A percentile compares a stretch with the other conserved stretches of the same genome.
These are phyloP conservation scores for Ophiostoma pallidulum DNA, from an alignment of 2,329 filamentous ascomycete species.

Conservation along the genomic window DNA sequence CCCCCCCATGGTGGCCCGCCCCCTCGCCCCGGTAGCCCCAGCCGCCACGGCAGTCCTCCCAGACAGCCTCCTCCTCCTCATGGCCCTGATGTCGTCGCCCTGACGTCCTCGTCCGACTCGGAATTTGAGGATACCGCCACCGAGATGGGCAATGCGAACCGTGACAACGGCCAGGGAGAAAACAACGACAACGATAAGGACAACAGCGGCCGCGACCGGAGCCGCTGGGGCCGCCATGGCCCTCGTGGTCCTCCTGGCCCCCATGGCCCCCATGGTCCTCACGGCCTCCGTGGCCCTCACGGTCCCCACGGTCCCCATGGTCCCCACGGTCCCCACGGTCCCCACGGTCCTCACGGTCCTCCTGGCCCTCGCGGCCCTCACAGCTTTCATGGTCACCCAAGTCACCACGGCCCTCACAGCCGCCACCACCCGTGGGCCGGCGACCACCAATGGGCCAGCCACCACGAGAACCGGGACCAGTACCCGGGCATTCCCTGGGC, in stretches of 20 bases:
- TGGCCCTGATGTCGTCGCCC: not conserved
- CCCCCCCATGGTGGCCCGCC: slow-evolving; percentile 10
- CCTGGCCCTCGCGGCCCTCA: not conserved
- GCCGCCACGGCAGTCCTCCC: too few species aligned
- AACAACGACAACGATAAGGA: not conserved
- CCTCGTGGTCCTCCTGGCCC: not conserved
- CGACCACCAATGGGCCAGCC: too few species aligned
- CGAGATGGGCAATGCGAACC: not conserved
- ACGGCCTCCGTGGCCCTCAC: too few species aligned
- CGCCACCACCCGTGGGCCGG: too few species aligned
- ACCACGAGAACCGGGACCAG: too few species aligned
- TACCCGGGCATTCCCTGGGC: too few species aligned
- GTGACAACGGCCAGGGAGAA: not conserved
- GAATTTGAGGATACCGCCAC: not conserved
- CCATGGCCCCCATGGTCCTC: not conserved
- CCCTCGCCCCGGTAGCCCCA: too few species aligned
- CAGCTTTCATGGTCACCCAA: not conserved
- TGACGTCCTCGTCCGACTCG: not conserved
- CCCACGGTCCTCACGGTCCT: not conserved
- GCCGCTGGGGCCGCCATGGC: not conserved
- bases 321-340: not conserved
- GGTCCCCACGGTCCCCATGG: not conserved
- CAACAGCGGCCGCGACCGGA: not conserved
- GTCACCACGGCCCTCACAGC: too few species aligned
- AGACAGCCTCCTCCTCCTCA: slow-evolving; percentile 8